These are phyloP conservation scores for Leonotis leonurus DNA, from an alignment of 257 asterid species.

Conservation along the genomic window DNA sequence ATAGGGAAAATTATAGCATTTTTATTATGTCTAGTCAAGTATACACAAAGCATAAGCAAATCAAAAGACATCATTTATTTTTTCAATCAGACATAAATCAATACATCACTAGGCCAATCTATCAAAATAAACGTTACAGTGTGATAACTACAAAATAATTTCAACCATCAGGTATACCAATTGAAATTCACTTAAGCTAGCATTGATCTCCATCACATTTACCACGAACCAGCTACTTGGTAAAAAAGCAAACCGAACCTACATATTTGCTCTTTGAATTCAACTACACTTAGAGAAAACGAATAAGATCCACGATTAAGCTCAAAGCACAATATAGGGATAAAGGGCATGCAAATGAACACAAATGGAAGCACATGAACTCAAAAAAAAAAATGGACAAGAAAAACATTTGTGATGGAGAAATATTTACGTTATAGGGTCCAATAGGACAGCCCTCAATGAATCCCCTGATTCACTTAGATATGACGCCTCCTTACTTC, in stretches of 20 bases:
- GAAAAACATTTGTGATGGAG: not conserved
- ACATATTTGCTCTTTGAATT: not conserved
- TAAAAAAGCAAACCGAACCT: not conserved
- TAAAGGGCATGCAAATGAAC: not conserved
- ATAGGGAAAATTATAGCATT: conserved; percentile 14
- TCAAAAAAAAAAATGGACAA: too few relatives aligned
- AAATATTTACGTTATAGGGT: conserved; percentile 69
- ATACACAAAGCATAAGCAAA: too few relatives aligned
- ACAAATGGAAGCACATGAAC: not conserved
- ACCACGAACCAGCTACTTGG: not conserved
- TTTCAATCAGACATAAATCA: not conserved
- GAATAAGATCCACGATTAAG: conserved; percentile 8
- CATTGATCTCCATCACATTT: not conserved
- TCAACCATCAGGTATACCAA: conserved; percentile 4
- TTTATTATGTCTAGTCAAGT: too few relatives aligned
- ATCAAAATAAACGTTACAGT: not conserved
- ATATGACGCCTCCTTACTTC: conserved; percentile 54
- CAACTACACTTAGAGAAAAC: not conserved
- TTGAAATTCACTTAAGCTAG: not conserved
- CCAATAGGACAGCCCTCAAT: conserved; percentile 66
- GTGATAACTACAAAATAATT: not conserved
- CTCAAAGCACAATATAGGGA: too few relatives aligned
- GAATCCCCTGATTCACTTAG: conserved; percentile 61
- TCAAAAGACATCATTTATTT: too few relatives aligned
- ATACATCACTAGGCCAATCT: not conserved